phyloP scores from a whole-genome alignment of 164 flowering plant genomes.

The Vitis rupestris region DNA sequence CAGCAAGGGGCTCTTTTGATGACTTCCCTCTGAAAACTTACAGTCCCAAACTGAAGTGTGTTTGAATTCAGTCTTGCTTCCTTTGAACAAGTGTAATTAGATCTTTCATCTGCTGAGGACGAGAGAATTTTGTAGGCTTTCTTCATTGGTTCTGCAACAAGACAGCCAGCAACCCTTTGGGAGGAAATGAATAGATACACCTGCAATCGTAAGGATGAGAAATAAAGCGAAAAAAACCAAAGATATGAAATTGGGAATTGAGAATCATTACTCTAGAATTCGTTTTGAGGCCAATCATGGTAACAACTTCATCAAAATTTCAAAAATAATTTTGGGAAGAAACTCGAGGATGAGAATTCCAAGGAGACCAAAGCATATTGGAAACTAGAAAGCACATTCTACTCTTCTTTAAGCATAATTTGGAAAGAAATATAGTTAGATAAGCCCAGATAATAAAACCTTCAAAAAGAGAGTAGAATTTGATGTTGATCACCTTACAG shows the following conservation, averaged over 20 bases:
- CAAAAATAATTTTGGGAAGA: too few relatives aligned
- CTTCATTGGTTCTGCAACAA: conserved; percentile 70
- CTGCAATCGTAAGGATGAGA: conserved; percentile 32
- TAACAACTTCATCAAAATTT: too few relatives aligned
- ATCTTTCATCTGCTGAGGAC: conserved; percentile 22
- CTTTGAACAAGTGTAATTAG: conserved; percentile 5
- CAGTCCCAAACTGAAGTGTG: conserved; percentile 59
- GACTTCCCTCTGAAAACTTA: conserved; percentile 54
- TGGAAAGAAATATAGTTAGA: neutral
- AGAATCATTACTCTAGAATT: neutral
- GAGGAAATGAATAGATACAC: conserved; percentile 67
- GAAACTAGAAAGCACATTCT: too few relatives aligned
- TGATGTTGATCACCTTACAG: conserved; percentile 51
- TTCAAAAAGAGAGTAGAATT: neutral
- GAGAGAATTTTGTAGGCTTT: conserved; percentile 55
- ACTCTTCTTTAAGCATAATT: too few relatives aligned
- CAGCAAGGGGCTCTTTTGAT: conserved; percentile 18
- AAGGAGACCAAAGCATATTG: too few relatives aligned
- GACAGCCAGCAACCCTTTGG: conserved; percentile 70
- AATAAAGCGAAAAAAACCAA: neutral
- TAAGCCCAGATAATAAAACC: neutral
- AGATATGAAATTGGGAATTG: too few relatives aligned
- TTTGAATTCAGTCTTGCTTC: conserved; percentile 23
- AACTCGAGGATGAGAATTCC: too few relatives aligned
- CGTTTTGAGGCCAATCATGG: too few relatives aligned